Evolutionary conservation across 495 filamentous ascomycete species (phyloP), one percentile per base, ranked within the genome.

Genomic region (Neurospora sp.): DNA sequence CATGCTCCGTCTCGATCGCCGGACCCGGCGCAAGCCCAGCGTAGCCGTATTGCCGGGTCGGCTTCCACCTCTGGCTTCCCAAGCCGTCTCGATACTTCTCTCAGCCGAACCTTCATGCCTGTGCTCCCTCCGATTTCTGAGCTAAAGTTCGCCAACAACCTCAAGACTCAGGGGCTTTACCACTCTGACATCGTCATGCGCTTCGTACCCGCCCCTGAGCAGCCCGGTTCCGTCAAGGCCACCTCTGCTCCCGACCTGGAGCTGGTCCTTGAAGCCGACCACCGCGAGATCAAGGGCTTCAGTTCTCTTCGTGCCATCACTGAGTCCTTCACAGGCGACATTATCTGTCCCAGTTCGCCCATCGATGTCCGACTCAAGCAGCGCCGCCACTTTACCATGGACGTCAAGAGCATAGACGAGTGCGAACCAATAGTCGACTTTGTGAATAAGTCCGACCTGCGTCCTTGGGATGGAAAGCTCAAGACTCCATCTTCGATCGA

Each of bases 311-410:
- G 75, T 20, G 79, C 78, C 72, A 44, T 77, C 45, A 47, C 68
- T 7, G 61, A 71, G 20, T 71, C 71, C 20, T 73, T 73, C 72
- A 68, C 41, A 8, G 70, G 61, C 42, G 74, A 81, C 69, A 61
- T 83, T 27, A 74, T 84, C 61, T 74, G 83, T 4, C 85, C 85
- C n/a, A 42, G 71, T 0, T 77, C 75, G 0, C 69, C 73, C 39
- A 79, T 85, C 47, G 85, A 86, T 74, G 70, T 83, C 27, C 82
- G 83, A 69, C 68, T 86, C 69, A 73, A 74, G 8, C 84, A 86
- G 73, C 74, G 73, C 37, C 78, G 77, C 39, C 80, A 77, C 72
- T 78, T 73, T 71, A 14, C 45, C 37, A 74, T 84, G 22, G 38
- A 71, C 22, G 78, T 72, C 37, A 18, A 42, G 1, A 69, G 47